These are phyloP conservation scores for Pseudogymnoascus sp. DNA, from an alignment of 2,329 filamentous ascomycete genomes.

Conservation along the genomic window DNA sequence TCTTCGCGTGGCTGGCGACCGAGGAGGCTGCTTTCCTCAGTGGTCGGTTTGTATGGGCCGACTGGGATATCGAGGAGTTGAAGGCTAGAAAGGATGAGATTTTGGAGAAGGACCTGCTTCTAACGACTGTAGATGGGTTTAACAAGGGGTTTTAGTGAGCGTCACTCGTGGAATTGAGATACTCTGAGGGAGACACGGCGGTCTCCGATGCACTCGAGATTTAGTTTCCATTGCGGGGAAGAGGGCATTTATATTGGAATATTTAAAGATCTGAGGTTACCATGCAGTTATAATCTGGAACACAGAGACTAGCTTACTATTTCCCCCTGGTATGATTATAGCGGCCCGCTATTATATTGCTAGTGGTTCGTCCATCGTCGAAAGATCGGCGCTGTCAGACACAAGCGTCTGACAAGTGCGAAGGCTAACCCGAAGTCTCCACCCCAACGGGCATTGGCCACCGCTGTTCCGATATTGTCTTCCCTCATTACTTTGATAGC, in stretches of 20 bases:
- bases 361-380: background rate
- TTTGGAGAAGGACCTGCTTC: conserved; percentile 13
- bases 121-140: background rate
- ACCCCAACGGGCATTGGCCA: background rate
- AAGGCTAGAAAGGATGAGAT: conserved; percentile 16
- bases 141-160: background rate
- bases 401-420: background rate
- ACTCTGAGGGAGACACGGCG: background rate
- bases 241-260: background rate
- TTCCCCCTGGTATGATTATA: too few species aligned
- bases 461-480: background rate
- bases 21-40: conserved; percentile 35
- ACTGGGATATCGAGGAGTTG: conserved; percentile 38
- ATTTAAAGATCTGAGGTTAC: too few species aligned
- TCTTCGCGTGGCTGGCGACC: conserved; percentile 10
- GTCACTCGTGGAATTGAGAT: background rate
- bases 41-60: conserved; percentile 31
- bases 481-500: too few species aligned
- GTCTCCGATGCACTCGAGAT: background rate
- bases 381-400: background rate
- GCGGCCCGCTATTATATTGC: too few species aligned
- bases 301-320: background rate
- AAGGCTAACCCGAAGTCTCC: background rate
- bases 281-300: background rate
- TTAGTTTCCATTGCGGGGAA: background rate